Evolutionary conservation across 2,329 filamentous ascomycete species (phyloP).

Genomic region (Aspergillus neotritici): DNA sequence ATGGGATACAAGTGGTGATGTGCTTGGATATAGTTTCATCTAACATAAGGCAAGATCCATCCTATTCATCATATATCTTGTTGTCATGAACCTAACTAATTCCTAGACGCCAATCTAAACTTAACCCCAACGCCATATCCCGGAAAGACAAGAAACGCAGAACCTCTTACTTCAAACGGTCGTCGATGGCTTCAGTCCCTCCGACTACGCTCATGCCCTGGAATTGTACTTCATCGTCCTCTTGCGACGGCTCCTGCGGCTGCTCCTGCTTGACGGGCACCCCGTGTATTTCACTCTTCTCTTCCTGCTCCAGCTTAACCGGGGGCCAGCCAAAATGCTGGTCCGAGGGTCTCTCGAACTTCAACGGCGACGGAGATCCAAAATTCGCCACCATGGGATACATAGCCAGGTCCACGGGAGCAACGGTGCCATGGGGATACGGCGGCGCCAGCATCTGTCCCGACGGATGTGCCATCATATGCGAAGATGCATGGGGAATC

Average conservation of each 20-base stretch:
- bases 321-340: constrained; percentile 16
- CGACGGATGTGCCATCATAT: constrained; percentile 5
- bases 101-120: too few species aligned
- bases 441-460: constrained; percentile 4
- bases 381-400: constrained; percentile 8
- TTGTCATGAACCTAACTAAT: too few species aligned
- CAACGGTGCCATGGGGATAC: constrained; percentile 11
- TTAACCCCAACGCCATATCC: too few species aligned
- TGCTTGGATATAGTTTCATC: too few species aligned
- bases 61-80: too few species aligned
- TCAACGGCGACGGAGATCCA: not conserved
- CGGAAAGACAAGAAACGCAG: too few species aligned
- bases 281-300: constrained; percentile 10
- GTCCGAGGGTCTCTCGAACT: not conserved
- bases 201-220: too few species aligned
- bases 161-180: too few species aligned
- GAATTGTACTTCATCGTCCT: not conserved
- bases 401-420: constrained; percentile 16
- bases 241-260: not conserved
- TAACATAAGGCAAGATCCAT: too few species aligned
- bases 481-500: constrained; percentile 7
- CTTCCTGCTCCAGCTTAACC: constrained; percentile 20
- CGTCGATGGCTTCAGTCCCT: too few species aligned
- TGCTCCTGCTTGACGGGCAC: constrained; percentile 20
- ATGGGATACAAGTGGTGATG: too few species aligned